Conservation (phyloP, 2,329 filamentous ascomycete species). For the Tolypocladium cylindrosporum region DNA sequence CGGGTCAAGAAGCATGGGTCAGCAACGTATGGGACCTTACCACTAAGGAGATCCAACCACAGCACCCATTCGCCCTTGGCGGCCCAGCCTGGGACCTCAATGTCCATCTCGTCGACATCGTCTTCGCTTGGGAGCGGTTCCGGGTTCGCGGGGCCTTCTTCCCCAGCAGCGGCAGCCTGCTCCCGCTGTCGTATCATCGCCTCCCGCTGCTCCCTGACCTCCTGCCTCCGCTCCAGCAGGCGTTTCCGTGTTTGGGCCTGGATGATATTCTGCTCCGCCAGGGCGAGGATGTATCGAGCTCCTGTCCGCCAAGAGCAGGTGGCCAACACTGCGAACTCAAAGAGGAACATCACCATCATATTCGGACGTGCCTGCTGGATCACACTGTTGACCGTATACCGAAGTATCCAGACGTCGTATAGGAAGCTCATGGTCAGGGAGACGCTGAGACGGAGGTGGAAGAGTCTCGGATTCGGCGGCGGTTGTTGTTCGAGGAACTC, state of each 20-base stretch:
- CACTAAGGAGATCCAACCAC: slow-evolving; percentile 73
- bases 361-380: slow-evolving; percentile 82
- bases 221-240: slow-evolving; percentile 55
- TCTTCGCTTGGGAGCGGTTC: slow-evolving; percentile 53
- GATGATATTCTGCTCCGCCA: slow-evolving; percentile 68
- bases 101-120: slow-evolving; percentile 84
- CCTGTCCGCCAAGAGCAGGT: slow-evolving; percentile 73
- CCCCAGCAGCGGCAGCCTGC: slow-evolving; percentile 37
- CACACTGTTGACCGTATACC: slow-evolving; percentile 73
- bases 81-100: slow-evolving; percentile 94
- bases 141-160: slow-evolving; percentile 43
- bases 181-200: slow-evolving; percentile 40
- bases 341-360: slow-evolving; percentile 99
- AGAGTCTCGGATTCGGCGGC: slow-evolving; percentile 75
- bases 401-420: slow-evolving; percentile 73
- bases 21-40: slow-evolving; percentile 33
- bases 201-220: slow-evolving; percentile 51
- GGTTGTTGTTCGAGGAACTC: slow-evolving; percentile 94
- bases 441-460: slow-evolving; percentile 71
- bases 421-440: slow-evolving; percentile 70
- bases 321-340: slow-evolving; percentile 84
- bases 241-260: slow-evolving; percentile 63
- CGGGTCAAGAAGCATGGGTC: slow-evolving; percentile 5
- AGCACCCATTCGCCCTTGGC: slow-evolving; percentile 90
- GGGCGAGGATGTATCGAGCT: slow-evolving; percentile 66